Base-by-base conservation (phyloP, 2,329 filamentous ascomycete genomes). In the Meredithiella fracta region DNA sequence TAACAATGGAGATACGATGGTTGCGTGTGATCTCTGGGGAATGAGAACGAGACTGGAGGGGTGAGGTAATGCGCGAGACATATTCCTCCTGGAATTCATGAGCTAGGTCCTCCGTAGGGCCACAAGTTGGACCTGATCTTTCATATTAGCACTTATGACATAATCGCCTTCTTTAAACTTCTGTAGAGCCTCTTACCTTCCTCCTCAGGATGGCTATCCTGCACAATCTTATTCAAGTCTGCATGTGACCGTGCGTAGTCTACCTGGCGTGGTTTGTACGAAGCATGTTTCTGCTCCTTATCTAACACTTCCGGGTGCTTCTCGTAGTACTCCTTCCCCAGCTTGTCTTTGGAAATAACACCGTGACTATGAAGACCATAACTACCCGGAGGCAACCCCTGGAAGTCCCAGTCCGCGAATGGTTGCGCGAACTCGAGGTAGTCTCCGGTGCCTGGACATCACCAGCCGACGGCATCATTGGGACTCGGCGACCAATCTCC, bases 321-420 rank as follows among this genome's bases (percentile, higher is more conserved):
- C 63, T 88, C 80, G 65, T 92, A 94, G 77, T 94, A 96, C 25
- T 86, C 85, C 70, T 86, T 86, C 64, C 95, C 88, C 42, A 97
- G 86, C 65, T 84, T 87, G 69, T 94, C 86, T 57, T 80, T 79
- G 2, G 83, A 75, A 17, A 78, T 75, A 25, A 86, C 74, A 54
- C 88, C 89, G 64, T 96, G 91, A 47, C 90, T 88, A 64, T 94
- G 90, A 56, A 95, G 78, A 60, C 91, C 90, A 64, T 97, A 97
- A 71, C 89, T 95, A 58, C 88, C 91, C 2, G 89, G 86, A 0
- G 90, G 90, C 7, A 78, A 68, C 25, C 77, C 38, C 80, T 73
- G 37, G 83, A 85, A 67, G 87, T 94, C 59, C 78, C 80, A 69
- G 79, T 87, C 60, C 88, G 82, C 54, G 76, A 72, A 64, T 90